Evolutionary conservation across 1,284 basidiomycete species (phyloP), one percentile per base, ranked within the genome.

Genomic region (Cryptococcus amylolentus): DNA sequence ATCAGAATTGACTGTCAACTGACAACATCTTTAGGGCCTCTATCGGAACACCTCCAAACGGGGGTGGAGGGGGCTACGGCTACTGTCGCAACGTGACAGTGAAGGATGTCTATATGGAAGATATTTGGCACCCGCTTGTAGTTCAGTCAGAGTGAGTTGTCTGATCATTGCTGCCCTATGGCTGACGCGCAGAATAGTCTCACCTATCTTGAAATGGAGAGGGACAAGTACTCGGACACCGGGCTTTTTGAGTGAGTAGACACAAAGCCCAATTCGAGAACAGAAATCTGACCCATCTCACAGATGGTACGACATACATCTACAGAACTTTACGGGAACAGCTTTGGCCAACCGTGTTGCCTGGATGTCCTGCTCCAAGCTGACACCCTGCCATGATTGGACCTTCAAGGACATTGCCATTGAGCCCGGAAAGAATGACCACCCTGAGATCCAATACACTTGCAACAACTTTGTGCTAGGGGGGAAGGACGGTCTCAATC

Each of bases 41-140:
- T 6, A 79, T 82, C 58, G 84, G 84, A 3, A 72, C 68, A 16
- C 84, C 85, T 7, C 85, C 85, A 1, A 84, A 82, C 26, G 84
- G 83, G 18, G 85, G 85, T 9, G 86, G 86, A 5, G 84, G 82
- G 9, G 85, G 84, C 6, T 27, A 60, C 81, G 84, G 84, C 7
- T 77, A 73, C 51, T 80, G 83, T 27, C 79, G 74, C 43, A 83
- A 84, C 60, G 77, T 86, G 31, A 75, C 78, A 35, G 76, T 79
- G 41, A 70, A 76, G 47, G 80, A 82, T 65, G 78, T 86, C 43
- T 60, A 67, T 49, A 63, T 71, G 55, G 57, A 68, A 51, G 56
- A 66, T 41, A 59, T 67, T 20, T 35, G 46, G 35, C 60, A 60
- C 28, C 68, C 69, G 7, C 45, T 71, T 26, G 65, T 64, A 23